These are phyloP conservation scores for Wickerhamiella parazyma DNA, from an alignment of 805 yeast genomes.

Conservation along the genomic window DNA sequence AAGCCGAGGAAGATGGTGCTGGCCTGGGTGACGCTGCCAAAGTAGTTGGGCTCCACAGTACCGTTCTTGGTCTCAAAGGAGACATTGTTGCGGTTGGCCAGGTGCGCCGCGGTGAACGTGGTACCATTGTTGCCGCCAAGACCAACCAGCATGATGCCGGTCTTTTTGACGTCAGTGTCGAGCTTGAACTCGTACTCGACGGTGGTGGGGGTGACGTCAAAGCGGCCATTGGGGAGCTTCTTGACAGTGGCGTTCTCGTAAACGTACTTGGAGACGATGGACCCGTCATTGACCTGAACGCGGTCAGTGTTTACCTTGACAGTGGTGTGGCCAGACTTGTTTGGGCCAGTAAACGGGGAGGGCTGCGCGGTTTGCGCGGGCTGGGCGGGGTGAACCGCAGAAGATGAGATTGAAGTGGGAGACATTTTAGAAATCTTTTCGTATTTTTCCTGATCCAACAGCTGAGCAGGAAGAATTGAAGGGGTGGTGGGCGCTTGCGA, in stretches of 20 bases:
- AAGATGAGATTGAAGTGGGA: conserved; percentile 3
- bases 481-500: conserved; percentile 33
- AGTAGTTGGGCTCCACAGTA: conserved; percentile 62
- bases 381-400: conserved; percentile 20
- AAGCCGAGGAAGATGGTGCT: conserved; percentile 83
- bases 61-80: conserved; percentile 76
- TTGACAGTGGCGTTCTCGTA: conserved; percentile 68
- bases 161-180: conserved; percentile 66
- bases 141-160: conserved; percentile 85
- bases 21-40: conserved; percentile 88
- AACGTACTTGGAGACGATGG: conserved; percentile 43
- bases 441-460: conserved; percentile 31
- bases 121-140: conserved; percentile 96
- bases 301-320: conserved; percentile 46
- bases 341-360: conserved; percentile 22
- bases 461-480: conserved; percentile 30
- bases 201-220: conserved; percentile 54
- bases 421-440: conserved; percentile 26
- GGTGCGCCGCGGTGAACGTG: conserved; percentile 69
- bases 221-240: conserved; percentile 34
- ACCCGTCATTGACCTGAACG: conserved; percentile 36
- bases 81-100: conserved; percentile 71
- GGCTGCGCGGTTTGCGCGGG: conserved; percentile 19
- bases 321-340: conserved; percentile 29
- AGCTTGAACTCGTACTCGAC: conserved; percentile 75